Evolutionary conservation across 2,329 filamentous ascomycete genomes (phyloP).

Genomic region (Gnomoniopsis sp.): DNA sequence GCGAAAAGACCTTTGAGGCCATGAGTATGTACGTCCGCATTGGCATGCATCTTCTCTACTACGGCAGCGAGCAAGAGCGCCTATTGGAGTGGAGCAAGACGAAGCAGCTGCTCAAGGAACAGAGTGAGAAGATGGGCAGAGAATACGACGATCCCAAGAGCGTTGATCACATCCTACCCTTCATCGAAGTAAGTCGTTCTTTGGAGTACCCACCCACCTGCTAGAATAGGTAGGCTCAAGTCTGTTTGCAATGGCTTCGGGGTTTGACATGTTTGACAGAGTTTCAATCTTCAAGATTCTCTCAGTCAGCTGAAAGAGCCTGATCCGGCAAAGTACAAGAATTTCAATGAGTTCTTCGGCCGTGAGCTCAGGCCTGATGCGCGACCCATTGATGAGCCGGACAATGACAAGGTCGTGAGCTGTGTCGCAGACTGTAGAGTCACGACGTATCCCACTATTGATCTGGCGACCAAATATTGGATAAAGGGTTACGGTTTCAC

Average conservation of each 20-base stretch:
- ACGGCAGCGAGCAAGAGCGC: constrained; percentile 34
- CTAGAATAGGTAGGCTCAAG: no score
- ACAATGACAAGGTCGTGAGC: constrained; percentile 19
- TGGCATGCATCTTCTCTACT: constrained; percentile 41
- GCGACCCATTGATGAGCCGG: constrained; percentile 33
- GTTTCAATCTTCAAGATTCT: constrained; percentile 30
- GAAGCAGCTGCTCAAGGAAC: constrained; percentile 30
- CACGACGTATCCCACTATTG: constrained; percentile 8
- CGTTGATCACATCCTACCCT: constrained; percentile 34
- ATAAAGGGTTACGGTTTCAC: constrained; percentile 32
- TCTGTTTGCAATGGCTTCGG: no score
- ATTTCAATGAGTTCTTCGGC: constrained; percentile 41
- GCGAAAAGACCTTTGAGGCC: constrained; percentile 35
- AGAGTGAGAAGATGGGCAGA: constrained; percentile 36
- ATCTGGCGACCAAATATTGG: constrained; percentile 13
- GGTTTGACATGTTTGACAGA: constrained; percentile 15
- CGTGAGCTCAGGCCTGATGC: constrained; percentile 32
- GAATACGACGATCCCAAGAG: constrained; percentile 35
- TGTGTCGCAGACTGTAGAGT: constrained; percentile 12
- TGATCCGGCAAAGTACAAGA: constrained; percentile 33
- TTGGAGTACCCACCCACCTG: no score
- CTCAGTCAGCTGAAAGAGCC: constrained; percentile 33
- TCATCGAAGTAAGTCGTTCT: constrained; percentile 25
- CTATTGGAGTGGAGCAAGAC: constrained; percentile 32
- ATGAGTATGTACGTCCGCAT: constrained; percentile 40